phyloP scores from a whole-genome alignment of 1,284 basidiomycete species.

The Heterobasidion occidentale region DNA sequence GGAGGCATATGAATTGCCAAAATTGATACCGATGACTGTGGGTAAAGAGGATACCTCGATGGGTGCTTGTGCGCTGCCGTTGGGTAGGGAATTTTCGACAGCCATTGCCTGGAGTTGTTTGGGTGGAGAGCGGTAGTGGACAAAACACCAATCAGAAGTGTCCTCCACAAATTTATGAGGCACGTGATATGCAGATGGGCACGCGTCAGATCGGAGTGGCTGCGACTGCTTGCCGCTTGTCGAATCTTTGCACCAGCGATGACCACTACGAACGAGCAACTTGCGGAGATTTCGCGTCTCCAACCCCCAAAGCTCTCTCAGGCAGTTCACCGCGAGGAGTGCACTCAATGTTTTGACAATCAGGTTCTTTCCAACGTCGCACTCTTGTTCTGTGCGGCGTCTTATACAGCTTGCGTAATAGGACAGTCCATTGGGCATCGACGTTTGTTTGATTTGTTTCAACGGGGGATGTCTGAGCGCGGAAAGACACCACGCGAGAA shows the following conservation, averaged over 20 bases:
- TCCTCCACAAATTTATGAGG: neutral
- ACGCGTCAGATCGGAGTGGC: no score
- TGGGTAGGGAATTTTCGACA: slow-evolving; percentile 17
- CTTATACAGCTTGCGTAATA: slow-evolving; percentile 21
- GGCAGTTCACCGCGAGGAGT: slow-evolving; percentile 79
- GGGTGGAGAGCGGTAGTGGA: neutral
- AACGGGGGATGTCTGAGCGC: slow-evolving; percentile 79
- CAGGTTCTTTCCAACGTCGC: slow-evolving; percentile 47
- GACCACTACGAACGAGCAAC: slow-evolving; percentile 14
- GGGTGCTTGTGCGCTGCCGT: slow-evolving; percentile 29
- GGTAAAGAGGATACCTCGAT: slow-evolving; percentile 30
- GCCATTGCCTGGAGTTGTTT: slow-evolving; percentile 14
- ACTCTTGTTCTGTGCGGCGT: slow-evolving; percentile 9
- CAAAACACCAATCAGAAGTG: neutral
- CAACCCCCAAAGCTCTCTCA: slow-evolving; percentile 35
- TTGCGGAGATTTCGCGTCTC: slow-evolving; percentile 25
- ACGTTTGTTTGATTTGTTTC: slow-evolving; percentile 91
- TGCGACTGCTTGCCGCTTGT: neutral
- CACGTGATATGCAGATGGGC: neutral
- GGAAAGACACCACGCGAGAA: slow-evolving; percentile 61
- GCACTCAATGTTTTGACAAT: slow-evolving; percentile 94
- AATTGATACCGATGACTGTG: slow-evolving; percentile 88
- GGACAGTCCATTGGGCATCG: slow-evolving; percentile 73
- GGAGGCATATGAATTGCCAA: slow-evolving; percentile 93
- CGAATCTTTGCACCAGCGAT: neutral